Evolutionary conservation across 768 basidiomycete genomes (phyloP), one percentile per base, ranked within the genome.

Genomic region (Pleurotus eryngii): DNA sequence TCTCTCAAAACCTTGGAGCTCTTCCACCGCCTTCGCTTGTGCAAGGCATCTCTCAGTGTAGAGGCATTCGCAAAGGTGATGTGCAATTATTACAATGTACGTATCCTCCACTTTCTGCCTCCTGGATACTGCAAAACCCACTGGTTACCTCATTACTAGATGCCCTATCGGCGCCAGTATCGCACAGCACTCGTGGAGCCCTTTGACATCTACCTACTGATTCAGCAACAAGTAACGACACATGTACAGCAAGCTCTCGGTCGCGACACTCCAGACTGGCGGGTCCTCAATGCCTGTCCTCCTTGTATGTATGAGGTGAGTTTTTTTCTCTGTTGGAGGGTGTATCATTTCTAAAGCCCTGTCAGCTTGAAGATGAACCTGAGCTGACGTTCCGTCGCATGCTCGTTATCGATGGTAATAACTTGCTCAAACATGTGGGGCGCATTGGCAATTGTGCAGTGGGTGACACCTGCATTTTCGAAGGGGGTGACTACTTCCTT

Each of bases 41-140:
- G 60, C 7, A 70, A 63, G 39, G 70, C 70, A 17, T 63, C 61
- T 20, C 61, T 74, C 2, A 51, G 66, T 0, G 60, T 67, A 9
- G 60, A 73, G 47, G 59, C 67, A 5, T 70, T 71, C 45, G 49
- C 66, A 18, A 70, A 70, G 47, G 55, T 55, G 1, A 57, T 74
- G 0, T 71, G 67, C 27, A 67, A 73, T 50, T 24, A 72, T 18
- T 67, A 74, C 12, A 39, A 61, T 11, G 48, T 61, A 22, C 30
- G 55, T 30, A 6, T 54, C 8, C 14, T 46, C 42, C 26, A 7
- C 46, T 14, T 35, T 15, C 38, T 24, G 22, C 22, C 22, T 24
- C 22, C 22, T 24, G 22, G 8, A 37, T 11, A 38, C n/a, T 53
- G 18, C 18, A 7, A 24, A 4, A 14, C 17, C 8, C n/a, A 26